Percentiles rank a stretch among this genome's conserved stretches.
Conservation (phyloP, 345 rosid species). For the Gossypium arboreum region DNA sequence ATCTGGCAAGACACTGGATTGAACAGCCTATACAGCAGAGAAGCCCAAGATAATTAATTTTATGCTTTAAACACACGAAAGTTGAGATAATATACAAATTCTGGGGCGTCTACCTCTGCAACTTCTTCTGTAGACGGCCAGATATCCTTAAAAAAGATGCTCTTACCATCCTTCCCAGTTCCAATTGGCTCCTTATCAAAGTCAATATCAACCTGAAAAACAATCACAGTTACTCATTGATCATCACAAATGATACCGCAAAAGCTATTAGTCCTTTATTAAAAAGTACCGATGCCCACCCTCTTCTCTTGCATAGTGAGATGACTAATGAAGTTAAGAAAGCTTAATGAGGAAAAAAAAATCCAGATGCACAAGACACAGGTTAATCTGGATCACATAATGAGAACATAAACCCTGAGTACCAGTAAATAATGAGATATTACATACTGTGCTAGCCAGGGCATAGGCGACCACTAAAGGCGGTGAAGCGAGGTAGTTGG, state of each 20-base stretch:
- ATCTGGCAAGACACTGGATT: slow-evolving; percentile 86
- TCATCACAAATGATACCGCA: neutral
- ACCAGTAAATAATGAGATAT: neutral
- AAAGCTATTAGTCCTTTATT: neutral
- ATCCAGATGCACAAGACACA: neutral
- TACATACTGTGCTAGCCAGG: slow-evolving; percentile 91
- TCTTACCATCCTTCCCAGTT: slow-evolving; percentile 74
- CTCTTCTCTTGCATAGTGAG: neutral
- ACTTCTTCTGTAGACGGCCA: slow-evolving; percentile 94
- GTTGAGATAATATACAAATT: neutral
- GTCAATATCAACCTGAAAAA: slow-evolving; percentile 83
- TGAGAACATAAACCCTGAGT: neutral
- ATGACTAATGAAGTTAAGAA: neutral
- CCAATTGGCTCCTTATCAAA: slow-evolving; percentile 94
- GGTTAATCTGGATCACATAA: neutral
- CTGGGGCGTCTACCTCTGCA: slow-evolving; percentile 60
- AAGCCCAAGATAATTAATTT: slow-evolving; percentile 12
- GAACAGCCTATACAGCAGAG: slow-evolving; percentile 58
- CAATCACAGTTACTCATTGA: slow-evolving; percentile 9
- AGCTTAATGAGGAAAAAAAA: neutral
- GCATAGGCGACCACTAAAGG: slow-evolving; percentile 99
- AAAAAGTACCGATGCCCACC: neutral
- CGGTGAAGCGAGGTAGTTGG: slow-evolving; percentile 99
- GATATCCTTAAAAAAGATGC: slow-evolving; percentile 75
- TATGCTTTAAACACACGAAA: slow-evolving; percentile 11